Evolutionary conservation across 495 filamentous ascomycete genomes (phyloP), one percentile per base, ranked within the genome.

Genomic region (Parathielavia hyrcaniae): DNA sequence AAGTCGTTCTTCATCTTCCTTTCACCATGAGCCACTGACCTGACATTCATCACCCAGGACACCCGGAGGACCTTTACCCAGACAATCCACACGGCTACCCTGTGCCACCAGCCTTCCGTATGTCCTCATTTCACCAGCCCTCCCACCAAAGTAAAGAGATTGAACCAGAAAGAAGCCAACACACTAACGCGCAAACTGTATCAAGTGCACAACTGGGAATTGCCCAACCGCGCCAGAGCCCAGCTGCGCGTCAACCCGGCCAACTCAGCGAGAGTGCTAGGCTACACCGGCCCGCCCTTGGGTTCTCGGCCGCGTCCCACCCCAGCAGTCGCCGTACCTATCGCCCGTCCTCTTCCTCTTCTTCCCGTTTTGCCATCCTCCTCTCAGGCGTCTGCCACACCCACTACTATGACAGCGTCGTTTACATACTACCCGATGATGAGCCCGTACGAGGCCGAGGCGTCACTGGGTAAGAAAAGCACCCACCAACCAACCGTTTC

Each of bases 381-480:
- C 19, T 2, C 22, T n/a, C n/a, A n/a, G 26, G 36, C 16, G 10
- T 45, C 58, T 0, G 12, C 39, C 16, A 12, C 20, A 2, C 11
- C 35, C 19, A 3, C 47, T 9, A 3, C 47, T 9, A 44, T 40
- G n/a, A 20, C 30, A 17, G 48, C 13, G 10, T 17, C 23, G 47
- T 66, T 61, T 32, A 26, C 44, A 0, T 64, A 66, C 38, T 40
- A 45, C 10, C 55, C 64, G 6, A 34, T 55, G 32, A 63, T 66
- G 61, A 66, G 58, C 53, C 51, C 64, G 9, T 61, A 64, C 22
- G 64, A 63, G 50, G 61, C 61, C 19, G 52, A 60, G 45, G 57
- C 40, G 34, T 43, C 57, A n/a, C 17, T 58, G 9, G 38, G 61
- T 61, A 32, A 50, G 53, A 40, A 7, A n/a, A n/a, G n/a, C n/a